Conservation (phyloP, 352 stramenopile species). For the Saprolegnia diclina region DNA sequence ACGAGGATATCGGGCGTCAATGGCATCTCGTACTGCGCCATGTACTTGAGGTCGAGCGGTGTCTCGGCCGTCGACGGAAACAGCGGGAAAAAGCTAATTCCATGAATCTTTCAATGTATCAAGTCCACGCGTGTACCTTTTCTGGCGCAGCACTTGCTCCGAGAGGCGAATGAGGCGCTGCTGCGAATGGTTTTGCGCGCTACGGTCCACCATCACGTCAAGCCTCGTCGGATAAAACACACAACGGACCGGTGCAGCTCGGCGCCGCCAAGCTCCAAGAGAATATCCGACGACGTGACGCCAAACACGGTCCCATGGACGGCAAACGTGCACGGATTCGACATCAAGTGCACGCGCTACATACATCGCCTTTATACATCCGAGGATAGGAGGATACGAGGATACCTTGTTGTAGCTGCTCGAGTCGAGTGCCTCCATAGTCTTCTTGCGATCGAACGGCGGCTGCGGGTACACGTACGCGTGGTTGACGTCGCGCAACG, state of each 20-base stretch:
- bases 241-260: constrained; percentile 60
- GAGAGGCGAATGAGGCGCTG: constrained; percentile 69
- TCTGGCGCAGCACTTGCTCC: constrained; percentile 75
- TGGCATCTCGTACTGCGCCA: constrained; percentile 88
- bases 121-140: constrained; percentile 38
- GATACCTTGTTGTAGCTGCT: constrained; percentile 49
- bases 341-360: constrained; percentile 89
- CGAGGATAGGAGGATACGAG: too few species aligned
- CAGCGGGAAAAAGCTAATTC: constrained; percentile 58
- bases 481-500: constrained; percentile 93
- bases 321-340: constrained; percentile 93
- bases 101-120: neutral
- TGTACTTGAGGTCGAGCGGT: constrained; percentile 90
- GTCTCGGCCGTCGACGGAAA: constrained; percentile 68
- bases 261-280: constrained; percentile 82
- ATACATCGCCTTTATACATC: neutral
- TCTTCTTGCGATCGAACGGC: constrained; percentile 86
- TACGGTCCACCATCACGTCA: too few species aligned
- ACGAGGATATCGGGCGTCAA: constrained; percentile 93
- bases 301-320: constrained; percentile 94
- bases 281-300: constrained; percentile 88
- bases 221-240: too few species aligned
- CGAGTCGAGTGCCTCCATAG: constrained; percentile 55
- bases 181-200: constrained; percentile 28
- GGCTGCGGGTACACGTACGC: constrained; percentile 94